These are phyloP conservation scores for Buddleja alternifolia DNA, from an alignment of 257 asterid species.

Conservation along the genomic window DNA sequence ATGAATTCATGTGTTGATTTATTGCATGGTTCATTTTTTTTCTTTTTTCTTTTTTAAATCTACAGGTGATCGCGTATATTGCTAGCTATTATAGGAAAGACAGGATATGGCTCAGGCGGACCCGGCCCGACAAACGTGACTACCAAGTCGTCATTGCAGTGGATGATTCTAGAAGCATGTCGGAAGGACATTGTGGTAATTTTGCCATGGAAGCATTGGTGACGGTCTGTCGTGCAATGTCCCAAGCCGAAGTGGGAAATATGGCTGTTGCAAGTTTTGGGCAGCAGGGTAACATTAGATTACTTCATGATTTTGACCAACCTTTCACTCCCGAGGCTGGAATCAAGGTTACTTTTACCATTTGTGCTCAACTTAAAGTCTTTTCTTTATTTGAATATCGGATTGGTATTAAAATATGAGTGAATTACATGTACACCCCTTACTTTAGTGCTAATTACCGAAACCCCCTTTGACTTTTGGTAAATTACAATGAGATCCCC, in stretches of 20 bases:
- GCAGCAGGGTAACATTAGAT: conserved; percentile 78
- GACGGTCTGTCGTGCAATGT: conserved; percentile 96
- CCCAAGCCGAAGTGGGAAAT: conserved; percentile 90
- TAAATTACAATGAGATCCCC: too few species aligned
- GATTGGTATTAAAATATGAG: too few species aligned
- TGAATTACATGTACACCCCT: too few species aligned
- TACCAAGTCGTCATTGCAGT: conserved; percentile 95
- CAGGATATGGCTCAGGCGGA: conserved; percentile 93
- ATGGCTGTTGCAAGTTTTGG: conserved; percentile 94
- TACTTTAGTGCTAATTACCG: too few species aligned
- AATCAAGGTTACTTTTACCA: conserved; percentile 55
- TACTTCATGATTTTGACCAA: conserved; percentile 85
- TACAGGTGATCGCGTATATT: conserved; percentile 83
- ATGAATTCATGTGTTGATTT: background rate
- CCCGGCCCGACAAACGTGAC: conserved; percentile 87
- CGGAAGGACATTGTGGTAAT: conserved; percentile 74
- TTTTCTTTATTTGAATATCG: too few species aligned
- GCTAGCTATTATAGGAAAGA: conserved; percentile 94
- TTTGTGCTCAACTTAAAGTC: background rate
- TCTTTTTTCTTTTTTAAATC: conserved; percentile 6
- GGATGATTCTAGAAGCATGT: conserved; percentile 96
- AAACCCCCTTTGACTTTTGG: too few species aligned
- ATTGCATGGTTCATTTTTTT: background rate
- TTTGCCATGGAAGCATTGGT: conserved; percentile 91
- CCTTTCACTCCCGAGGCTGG: conserved; percentile 92